These are phyloP conservation scores for Paecilomyces sp. DNA, from an alignment of 2,329 filamentous ascomycete genomes.

Conservation along the genomic window DNA sequence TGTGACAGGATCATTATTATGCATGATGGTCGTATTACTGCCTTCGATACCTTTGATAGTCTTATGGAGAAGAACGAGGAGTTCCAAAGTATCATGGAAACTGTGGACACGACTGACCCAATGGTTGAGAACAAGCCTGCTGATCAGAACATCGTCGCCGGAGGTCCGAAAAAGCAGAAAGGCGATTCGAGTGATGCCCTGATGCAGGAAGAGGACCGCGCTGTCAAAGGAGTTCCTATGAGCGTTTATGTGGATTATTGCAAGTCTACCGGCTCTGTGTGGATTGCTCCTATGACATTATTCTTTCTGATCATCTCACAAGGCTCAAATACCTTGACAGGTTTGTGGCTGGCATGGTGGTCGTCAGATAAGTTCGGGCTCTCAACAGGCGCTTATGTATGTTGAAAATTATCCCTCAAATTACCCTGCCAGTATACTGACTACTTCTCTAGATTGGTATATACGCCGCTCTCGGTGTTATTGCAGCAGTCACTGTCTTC, in stretches of 20 bases:
- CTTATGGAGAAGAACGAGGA: slow-evolving; percentile 66
- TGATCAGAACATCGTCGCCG: slow-evolving; percentile 5
- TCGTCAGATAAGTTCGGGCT: slow-evolving; percentile 62
- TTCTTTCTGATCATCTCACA: slow-evolving; percentile 62
- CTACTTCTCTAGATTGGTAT: slow-evolving; percentile 46
- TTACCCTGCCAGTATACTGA: not conserved
- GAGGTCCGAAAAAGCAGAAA: slow-evolving; percentile 41
- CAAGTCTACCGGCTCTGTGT: slow-evolving; percentile 56
- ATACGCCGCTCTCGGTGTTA: slow-evolving; percentile 60
- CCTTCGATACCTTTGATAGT: slow-evolving; percentile 78
- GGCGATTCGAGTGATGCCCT: slow-evolving; percentile 32
- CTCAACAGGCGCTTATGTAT: slow-evolving; percentile 39
- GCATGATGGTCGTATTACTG: slow-evolving; percentile 70
- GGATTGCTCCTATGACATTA: slow-evolving; percentile 49
- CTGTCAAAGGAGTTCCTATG: slow-evolving; percentile 66
- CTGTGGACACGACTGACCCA: slow-evolving; percentile 43
- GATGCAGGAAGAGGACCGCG: slow-evolving; percentile 40
- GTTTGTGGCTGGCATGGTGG: slow-evolving; percentile 85
- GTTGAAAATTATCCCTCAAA: slow-evolving; percentile 23
- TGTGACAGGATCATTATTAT: slow-evolving; percentile 88
- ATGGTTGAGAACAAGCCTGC: slow-evolving; percentile 43
- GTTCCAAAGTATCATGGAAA: slow-evolving; percentile 73
- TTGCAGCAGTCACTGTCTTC: slow-evolving; percentile 68
- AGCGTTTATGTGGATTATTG: slow-evolving; percentile 67
- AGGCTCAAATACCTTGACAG: slow-evolving; percentile 74